Evolutionary conservation across 148 eudicot genomes (phyloP), one percentile per base, ranked within the genome.

Genomic region (Fagopyrum homotropicum): DNA sequence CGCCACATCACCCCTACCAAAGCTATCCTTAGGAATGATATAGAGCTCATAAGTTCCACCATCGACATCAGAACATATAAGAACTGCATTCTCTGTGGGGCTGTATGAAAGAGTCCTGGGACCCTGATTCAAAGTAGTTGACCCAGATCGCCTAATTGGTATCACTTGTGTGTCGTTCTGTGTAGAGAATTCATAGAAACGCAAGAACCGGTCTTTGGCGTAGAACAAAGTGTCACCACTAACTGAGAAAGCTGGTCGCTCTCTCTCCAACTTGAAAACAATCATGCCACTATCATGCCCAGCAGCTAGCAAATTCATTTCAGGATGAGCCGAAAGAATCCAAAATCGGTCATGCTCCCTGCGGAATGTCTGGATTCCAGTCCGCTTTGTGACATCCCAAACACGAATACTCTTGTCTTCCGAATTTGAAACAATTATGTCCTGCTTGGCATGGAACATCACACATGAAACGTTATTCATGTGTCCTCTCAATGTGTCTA

Each of bases 241-340:
- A 9, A 93, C 82, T 50, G 91, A 85, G 79, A 93, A 93, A 35
- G 98, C 98, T 35, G 98, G 98, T 35, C 98, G 89, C 72, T 93
- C 98, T 82, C 98, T 91, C 82, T 94, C 98, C 82, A 94, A 60
- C 87, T 94, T 94, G 76, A 94, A 94, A 10, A 94, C 98, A 72
- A 94, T 91, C 96, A 94, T 92, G 50, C 98, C 98, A 75, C 98
- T 91, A 61, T 94, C 98, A 80, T 94, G 98, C 63, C 98, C 98
- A 75, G 97, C 98, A 56, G 98, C 98, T 66, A 94, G 77, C 76
- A 94, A 91, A 80, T 94, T 94, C 97, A 94, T 89, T 84, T 94
- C 97, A 76, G 98, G 97, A 77, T 94, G 98, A 50, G 90, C 81
- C 40, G 89, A 76, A 52, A 94, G 92, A 77, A 94, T 94, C 98